These are phyloP conservation scores for Symbiodinium pilosum DNA, from an alignment of 73 alveolate species.

Conservation along the genomic window DNA sequence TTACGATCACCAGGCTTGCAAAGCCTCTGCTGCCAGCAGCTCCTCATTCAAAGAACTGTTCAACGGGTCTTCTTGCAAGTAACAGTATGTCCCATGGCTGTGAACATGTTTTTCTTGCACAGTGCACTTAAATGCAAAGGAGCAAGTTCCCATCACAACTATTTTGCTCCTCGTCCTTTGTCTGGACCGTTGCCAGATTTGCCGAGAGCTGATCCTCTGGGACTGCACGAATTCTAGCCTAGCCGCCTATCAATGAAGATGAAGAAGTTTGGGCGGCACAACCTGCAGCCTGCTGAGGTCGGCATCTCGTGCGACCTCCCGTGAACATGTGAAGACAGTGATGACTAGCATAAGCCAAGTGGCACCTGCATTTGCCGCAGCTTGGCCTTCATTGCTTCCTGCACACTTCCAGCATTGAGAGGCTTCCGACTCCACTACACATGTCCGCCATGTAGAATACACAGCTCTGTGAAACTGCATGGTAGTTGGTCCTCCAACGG, in stretches of 20 bases:
- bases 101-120: too few relatives aligned
- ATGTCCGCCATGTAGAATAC: too few relatives aligned
- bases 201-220: conserved; percentile 64
- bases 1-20: too few relatives aligned
- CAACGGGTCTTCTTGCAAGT: too few relatives aligned
- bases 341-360: background rate
- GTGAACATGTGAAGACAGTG: background rate
- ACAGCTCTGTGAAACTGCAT: too few relatives aligned
- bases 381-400: conserved; percentile 93
- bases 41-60: background rate
- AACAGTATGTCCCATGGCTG: too few relatives aligned
- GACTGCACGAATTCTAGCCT: background rate
- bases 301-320: background rate
- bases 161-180: conserved; percentile 6
- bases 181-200: conserved; percentile 72
- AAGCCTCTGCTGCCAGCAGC: conserved; percentile 45
- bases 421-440: too few relatives aligned
- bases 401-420: too few relatives aligned
- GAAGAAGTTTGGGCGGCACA: background rate
- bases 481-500: conserved; percentile 49
- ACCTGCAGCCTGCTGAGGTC: background rate
- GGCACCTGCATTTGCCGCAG: conserved; percentile 66
- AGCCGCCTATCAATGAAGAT: background rate
- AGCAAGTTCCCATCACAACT: background rate
- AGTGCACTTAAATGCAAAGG: background rate